These are phyloP conservation scores for Telfairia occidentalis DNA, from an alignment of 331 rosid genomes.

Conservation along the genomic window DNA sequence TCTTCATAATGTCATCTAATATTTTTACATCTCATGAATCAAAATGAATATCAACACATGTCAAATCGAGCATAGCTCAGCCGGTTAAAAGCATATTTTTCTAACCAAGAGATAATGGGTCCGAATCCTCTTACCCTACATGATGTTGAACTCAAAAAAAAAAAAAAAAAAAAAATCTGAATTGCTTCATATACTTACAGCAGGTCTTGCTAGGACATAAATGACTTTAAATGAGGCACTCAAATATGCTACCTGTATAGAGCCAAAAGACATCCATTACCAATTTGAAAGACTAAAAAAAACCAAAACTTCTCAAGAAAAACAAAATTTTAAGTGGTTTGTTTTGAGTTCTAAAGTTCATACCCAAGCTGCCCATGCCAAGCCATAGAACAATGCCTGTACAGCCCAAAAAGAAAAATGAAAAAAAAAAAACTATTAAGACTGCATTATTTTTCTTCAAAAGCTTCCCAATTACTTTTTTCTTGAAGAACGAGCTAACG, in stretches of 20 bases:
- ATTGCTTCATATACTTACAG: slow-evolving; percentile 32
- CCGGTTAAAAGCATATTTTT: too few species aligned
- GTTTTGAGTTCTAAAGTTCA: background rate
- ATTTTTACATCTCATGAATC: too few species aligned
- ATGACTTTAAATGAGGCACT: slow-evolving; percentile 56
- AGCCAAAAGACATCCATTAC: background rate
- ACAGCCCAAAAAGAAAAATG: background rate
- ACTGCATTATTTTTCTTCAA: background rate
- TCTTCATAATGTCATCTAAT: too few species aligned
- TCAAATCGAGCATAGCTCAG: too few species aligned
- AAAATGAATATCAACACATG: background rate
- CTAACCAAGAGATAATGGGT: too few species aligned
- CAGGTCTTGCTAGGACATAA: slow-evolving; percentile 58
- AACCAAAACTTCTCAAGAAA: background rate
- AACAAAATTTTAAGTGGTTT: background rate
- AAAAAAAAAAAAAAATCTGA: too few species aligned
- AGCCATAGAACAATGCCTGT: slow-evolving; percentile 62
- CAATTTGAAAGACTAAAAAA: background rate
- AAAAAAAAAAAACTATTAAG: slow-evolving; percentile 1
- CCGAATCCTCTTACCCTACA: too few species aligned
- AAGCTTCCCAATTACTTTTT: background rate
- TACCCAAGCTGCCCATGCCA: slow-evolving; percentile 93
- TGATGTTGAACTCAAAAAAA: too few species aligned
- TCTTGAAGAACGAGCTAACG: background rate
- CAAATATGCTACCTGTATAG: slow-evolving; percentile 59